A percentile compares a stretch with the other conserved stretches of the same genome.
phyloP scores from a whole-genome alignment of 257 asterid species.

The Solanum pimpinellifolium region DNA sequence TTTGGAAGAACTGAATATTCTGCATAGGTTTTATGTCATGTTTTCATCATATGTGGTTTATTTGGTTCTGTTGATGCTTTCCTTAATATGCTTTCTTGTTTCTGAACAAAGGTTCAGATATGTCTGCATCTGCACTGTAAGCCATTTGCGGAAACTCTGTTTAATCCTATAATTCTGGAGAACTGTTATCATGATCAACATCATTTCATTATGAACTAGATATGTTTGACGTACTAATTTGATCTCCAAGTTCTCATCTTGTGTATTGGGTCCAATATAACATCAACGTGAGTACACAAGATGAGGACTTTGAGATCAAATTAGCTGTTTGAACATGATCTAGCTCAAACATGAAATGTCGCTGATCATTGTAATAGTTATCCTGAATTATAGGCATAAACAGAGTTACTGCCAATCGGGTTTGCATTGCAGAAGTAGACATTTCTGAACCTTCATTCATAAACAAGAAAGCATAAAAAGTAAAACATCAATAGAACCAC shows the following conservation, averaged over 20 bases:
- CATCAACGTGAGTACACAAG: constrained; percentile 11
- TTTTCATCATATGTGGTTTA: neutral
- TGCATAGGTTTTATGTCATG: constrained; percentile 56
- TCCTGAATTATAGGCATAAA: constrained; percentile 60
- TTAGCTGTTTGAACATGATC: constrained; percentile 70
- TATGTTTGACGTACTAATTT: constrained; percentile 52
- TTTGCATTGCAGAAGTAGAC: constrained; percentile 39
- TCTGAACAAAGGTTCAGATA: constrained; percentile 43
- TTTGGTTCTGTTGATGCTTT: neutral
- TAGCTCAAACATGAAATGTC: constrained; percentile 74
- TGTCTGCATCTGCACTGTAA: constrained; percentile 40
- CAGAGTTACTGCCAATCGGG: constrained; percentile 31
- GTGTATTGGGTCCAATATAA: constrained; percentile 4
- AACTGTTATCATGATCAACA: constrained; percentile 32
- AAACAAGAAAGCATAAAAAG: constrained; percentile 2
- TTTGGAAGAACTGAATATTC: constrained; percentile 54
- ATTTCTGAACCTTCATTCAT: constrained; percentile 43
- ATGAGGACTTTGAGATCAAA: constrained; percentile 40
- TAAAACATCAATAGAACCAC: neutral
- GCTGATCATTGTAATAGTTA: constrained; percentile 39
- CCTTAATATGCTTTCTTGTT: constrained; percentile 1
- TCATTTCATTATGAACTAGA: constrained; percentile 82
- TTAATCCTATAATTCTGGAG: constrained; percentile 57
- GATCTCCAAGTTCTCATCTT: constrained; percentile 24
- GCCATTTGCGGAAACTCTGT: constrained; percentile 40